Base-by-base conservation (phyloP, 78 protist species). In the Dictyostelium brefeldianum region DNA sequence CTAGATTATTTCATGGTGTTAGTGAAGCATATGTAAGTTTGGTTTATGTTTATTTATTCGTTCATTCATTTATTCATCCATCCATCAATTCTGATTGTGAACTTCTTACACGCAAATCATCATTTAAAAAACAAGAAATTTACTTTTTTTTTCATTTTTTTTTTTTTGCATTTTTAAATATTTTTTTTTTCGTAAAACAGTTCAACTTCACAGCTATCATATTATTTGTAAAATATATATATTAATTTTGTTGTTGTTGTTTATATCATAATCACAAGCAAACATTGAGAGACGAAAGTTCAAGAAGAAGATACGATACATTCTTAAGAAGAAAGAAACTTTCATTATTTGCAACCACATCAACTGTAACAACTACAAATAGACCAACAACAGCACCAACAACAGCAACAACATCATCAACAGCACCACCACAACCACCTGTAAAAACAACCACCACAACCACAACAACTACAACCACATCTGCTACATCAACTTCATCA, bases 1-100 rank as follows among this genome's bases (percentile, higher is more conserved):
- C 18, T 0, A 73, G 56, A 46, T 15, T 73, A 73, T 73, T 73
- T n/a, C 27, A 31, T n/a, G 12, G n/a, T 46, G 46, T 73, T 1
- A 73, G 47, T n/a, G 79, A 73, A 11, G 50, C 79, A 73, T 73
- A 73, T 47, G 79, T 73, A 73, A 46, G 79, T n/a, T 11, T n/a
- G n/a, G n/a, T n/a, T n/a, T n/a, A n/a, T n/a, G n/a, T n/a, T n/a
- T n/a, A n/a, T n/a, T n/a, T n/a, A n/a, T n/a, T n/a, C n/a, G n/a
- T n/a, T n/a, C n/a, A n/a, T n/a, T n/a, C n/a, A n/a, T n/a, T n/a
- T n/a, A n/a, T n/a, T n/a, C n/a, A n/a, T n/a, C n/a, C n/a, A n/a
- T n/a, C n/a, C n/a, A n/a, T n/a, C n/a, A n/a, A n/a, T n/a, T n/a
- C n/a, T n/a, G n/a, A n/a, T n/a, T n/a, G n/a, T n/a, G n/a, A n/a